phyloP scores from a whole-genome alignment of 2,329 filamentous ascomycete species.

The Penicillium fuscoglaucum region DNA sequence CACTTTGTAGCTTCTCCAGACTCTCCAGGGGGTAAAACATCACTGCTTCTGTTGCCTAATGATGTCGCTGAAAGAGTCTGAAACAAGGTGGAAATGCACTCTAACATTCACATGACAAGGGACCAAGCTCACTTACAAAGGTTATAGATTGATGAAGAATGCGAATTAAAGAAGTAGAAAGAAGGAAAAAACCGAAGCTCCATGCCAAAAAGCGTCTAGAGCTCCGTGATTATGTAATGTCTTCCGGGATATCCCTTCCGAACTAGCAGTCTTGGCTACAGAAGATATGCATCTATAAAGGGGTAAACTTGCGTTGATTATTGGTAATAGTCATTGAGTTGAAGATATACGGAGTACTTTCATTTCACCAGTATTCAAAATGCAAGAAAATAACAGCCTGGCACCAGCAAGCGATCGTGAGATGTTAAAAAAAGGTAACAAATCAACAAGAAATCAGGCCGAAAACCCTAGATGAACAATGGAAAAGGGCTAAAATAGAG shows the following conservation, averaged over 20 bases:
- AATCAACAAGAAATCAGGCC: conserved; percentile 2
- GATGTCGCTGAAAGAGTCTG: not conserved
- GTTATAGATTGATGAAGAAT: conserved; percentile 18
- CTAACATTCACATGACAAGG: not conserved
- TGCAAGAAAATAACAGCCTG: not conserved
- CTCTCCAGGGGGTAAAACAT: conserved; percentile 3
- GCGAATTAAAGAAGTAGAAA: conserved; percentile 19
- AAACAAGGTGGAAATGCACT: not conserved
- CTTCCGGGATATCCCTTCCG: conserved; percentile 11
- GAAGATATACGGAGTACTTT: not conserved
- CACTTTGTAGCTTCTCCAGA: conserved; percentile 13
- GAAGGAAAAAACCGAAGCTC: conserved; percentile 26
- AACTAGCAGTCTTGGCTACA: not conserved
- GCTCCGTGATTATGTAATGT: conserved; percentile 21
- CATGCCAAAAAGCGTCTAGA: conserved; percentile 23
- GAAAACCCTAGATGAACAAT: conserved; percentile 3
- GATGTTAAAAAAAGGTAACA: not conserved
- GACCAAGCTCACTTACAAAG: conserved; percentile 18
- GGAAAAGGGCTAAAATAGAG: conserved; percentile 6
- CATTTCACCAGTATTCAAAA: not conserved
- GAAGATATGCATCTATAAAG: not conserved
- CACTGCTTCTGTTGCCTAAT: not conserved
- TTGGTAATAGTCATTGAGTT: not conserved
- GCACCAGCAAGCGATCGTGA: conserved; percentile 2
- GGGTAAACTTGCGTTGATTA: not conserved